phyloP scores from a whole-genome alignment of 2,329 filamentous ascomycete species.

The Colletotrichum cordylinicola region DNA sequence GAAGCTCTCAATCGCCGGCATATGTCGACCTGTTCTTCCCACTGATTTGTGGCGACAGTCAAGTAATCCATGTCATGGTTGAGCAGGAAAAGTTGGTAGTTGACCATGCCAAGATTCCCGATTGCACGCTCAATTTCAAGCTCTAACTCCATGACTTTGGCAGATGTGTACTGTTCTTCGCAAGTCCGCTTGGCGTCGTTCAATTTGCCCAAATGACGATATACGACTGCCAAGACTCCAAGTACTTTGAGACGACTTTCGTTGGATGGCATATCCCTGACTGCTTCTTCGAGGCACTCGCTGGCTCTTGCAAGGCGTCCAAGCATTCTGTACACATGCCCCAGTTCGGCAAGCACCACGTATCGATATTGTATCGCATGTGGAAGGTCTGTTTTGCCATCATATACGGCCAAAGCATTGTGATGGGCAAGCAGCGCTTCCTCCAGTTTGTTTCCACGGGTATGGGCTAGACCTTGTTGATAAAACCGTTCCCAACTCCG shows the following conservation, averaged over 20 bases:
- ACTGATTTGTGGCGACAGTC: slow-evolving; percentile 28
- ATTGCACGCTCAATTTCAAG: slow-evolving; percentile 34
- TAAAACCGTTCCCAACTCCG: neutral
- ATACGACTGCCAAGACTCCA: slow-evolving; percentile 38
- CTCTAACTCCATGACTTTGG: slow-evolving; percentile 27
- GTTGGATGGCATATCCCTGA: neutral
- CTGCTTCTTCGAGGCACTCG: neutral
- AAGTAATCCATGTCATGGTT: slow-evolving; percentile 25
- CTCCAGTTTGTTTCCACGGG: neutral
- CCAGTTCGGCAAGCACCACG: neutral
- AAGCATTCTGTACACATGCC: neutral
- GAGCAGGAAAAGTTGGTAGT: slow-evolving; percentile 36
- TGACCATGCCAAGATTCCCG: slow-evolving; percentile 40
- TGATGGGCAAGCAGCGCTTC: neutral
- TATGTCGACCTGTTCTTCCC: slow-evolving; percentile 5
- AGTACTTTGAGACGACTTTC: neutral
- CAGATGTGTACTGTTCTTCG: slow-evolving; percentile 32
- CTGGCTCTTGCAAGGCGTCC: neutral
- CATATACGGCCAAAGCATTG: neutral
- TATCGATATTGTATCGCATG: neutral
- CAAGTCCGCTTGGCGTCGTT: slow-evolving; percentile 31
- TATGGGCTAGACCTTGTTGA: neutral
- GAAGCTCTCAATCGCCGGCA: neutral
- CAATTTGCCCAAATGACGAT: slow-evolving; percentile 33
- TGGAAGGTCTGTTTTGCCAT: neutral